phyloP scores from a whole-genome alignment of 1,139 yeast genomes.

The Kodamaea sp. region DNA sequence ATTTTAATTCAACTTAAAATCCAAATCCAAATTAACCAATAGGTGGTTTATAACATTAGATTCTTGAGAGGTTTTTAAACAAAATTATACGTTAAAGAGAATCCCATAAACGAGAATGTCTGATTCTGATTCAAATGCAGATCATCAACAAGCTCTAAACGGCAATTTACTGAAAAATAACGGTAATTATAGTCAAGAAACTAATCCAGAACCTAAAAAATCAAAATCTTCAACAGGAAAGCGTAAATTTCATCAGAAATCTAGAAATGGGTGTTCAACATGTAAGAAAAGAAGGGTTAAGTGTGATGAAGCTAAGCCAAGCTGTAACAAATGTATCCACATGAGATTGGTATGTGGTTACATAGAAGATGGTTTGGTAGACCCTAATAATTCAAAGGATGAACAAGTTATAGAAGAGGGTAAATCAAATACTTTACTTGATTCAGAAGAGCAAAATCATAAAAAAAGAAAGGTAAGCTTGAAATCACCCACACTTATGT shows the following conservation, averaged over 20 bases:
- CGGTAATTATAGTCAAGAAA: not conserved
- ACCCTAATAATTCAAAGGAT: conserved; percentile 13
- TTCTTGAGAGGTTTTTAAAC: too few species aligned
- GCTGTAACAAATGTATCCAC: conserved; percentile 72
- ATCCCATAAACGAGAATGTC: not conserved
- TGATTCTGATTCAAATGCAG: too few species aligned
- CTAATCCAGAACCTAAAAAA: conserved; percentile 5
- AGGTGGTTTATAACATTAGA: too few species aligned
- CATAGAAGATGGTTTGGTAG: conserved; percentile 19
- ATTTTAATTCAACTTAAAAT: too few species aligned
- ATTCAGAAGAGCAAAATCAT: conserved; percentile 1
- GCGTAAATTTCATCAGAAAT: conserved; percentile 79
- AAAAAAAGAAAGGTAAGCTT: conserved; percentile 9
- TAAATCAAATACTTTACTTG: conserved; percentile 5
- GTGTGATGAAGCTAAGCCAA: conserved; percentile 85
- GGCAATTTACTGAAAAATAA: not conserved
- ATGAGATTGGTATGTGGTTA: conserved; percentile 76
- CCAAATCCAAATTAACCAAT: too few species aligned
- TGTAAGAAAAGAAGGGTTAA: conserved; percentile 87
- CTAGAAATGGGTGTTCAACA: conserved; percentile 82
- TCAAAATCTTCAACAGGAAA: conserved; percentile 36
- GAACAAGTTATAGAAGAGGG: conserved; percentile 8
- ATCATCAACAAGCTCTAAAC: not conserved
- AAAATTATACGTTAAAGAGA: too few species aligned
- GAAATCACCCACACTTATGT: conserved; percentile 5